A percentile compares a stretch with the other conserved stretches of the same genome.
These are phyloP conservation scores for Ammopiptanthus mongolicus DNA, from an alignment of 306 rosid species.

Conservation along the genomic window DNA sequence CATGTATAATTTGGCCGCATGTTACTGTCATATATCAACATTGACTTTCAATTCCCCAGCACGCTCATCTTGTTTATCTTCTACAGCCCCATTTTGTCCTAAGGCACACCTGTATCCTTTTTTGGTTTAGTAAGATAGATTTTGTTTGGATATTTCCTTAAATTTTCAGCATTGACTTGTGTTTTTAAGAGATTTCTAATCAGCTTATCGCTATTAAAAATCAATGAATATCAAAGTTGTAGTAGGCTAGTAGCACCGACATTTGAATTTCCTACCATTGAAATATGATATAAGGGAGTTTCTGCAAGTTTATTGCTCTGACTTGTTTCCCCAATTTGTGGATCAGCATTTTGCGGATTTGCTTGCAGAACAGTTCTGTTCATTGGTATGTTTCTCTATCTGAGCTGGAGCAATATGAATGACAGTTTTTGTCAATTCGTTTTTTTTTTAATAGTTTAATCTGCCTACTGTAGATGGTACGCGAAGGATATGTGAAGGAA, in stretches of 20 bases:
- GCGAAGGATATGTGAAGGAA: constrained; percentile 52
- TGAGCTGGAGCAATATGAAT: not conserved
- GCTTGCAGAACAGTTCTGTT: constrained; percentile 64
- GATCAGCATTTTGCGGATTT: constrained; percentile 82
- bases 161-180: constrained; percentile 6
- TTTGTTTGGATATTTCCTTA: not conserved
- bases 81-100: not conserved
- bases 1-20: not conserved
- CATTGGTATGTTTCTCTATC: constrained; percentile 54
- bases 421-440: not conserved
- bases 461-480: constrained; percentile 52
- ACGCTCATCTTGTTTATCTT: not conserved
- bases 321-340: constrained; percentile 34
- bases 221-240: not conserved
- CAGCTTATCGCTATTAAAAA: not conserved
- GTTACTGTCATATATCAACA: not conserved
- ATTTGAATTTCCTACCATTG: constrained; percentile 1
- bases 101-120: not conserved
- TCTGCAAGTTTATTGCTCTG: constrained; percentile 29
- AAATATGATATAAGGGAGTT: not conserved
- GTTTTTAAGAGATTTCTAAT: not conserved
- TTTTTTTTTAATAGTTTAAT: constrained; percentile 6
- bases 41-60: not conserved
- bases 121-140: not conserved
- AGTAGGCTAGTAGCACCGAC: not conserved